These are phyloP conservation scores for Pseudogymnoascus verrucosus DNA, from an alignment of 2,329 filamentous ascomycete genomes.

Conservation along the genomic window DNA sequence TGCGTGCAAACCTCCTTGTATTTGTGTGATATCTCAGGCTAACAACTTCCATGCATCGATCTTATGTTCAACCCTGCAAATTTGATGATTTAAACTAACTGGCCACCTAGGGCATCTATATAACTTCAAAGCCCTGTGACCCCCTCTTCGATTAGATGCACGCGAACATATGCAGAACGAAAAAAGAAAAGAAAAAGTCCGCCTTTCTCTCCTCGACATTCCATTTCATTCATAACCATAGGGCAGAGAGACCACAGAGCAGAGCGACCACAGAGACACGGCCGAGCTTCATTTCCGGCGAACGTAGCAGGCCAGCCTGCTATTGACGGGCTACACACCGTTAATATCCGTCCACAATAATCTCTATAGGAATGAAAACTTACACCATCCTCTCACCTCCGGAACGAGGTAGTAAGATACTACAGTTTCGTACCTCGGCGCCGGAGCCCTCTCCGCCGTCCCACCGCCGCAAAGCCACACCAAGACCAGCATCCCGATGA, in stretches of 20 bases:
- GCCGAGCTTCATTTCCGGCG: background rate
- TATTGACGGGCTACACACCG: background rate
- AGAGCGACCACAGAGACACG: background rate
- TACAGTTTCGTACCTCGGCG: background rate
- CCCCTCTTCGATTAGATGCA: background rate
- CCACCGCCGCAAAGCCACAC: background rate
- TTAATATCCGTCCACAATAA: background rate
- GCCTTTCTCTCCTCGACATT: background rate
- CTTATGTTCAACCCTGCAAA: background rate
- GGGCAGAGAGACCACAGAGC: background rate
- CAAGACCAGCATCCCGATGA: background rate
- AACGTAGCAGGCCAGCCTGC: background rate
- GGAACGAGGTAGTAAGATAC: slow-evolving; percentile 6
- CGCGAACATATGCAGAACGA: background rate
- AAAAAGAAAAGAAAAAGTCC: background rate
- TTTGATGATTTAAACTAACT: background rate
- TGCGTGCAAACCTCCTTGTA: background rate
- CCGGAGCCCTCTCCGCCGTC: background rate
- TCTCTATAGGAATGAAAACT: background rate
- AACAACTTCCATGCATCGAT: background rate
- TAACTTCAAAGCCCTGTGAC: background rate
- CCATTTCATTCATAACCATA: background rate
- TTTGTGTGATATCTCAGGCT: background rate
- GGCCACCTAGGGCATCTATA: background rate
- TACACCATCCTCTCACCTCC: background rate